Percentiles rank a stretch among this genome's conserved stretches.
Evolutionary conservation across 495 filamentous ascomycete genomes (phyloP).

Genomic region (Hyaloscypha hepaticicola): DNA sequence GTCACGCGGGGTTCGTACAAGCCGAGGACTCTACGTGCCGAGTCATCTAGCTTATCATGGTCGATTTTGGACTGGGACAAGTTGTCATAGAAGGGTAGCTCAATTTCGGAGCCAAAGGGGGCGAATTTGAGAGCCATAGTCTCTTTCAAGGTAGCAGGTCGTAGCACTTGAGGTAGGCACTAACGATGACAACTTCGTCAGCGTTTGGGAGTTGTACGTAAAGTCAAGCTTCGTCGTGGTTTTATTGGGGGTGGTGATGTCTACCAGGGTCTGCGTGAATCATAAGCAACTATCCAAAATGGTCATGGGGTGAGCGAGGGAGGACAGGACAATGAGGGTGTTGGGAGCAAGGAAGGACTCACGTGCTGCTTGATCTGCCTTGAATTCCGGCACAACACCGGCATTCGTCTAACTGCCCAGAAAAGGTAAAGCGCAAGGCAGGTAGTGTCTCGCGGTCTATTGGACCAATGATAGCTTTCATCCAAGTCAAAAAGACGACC

Average conservation of each 20-base stretch:
- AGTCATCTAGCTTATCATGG: conserved; percentile 93
- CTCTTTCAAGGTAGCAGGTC: background rate
- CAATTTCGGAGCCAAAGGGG: conserved; percentile 89
- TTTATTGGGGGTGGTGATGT: background rate
- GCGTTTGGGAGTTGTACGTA: background rate
- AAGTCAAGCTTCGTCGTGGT: background rate
- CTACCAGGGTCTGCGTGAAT: background rate
- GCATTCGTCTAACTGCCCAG: background rate
- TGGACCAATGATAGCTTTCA: too few species aligned
- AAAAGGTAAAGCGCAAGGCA: background rate
- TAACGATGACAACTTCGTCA: background rate
- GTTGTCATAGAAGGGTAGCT: conserved; percentile 89
- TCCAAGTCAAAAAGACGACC: too few species aligned
- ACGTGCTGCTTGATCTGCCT: background rate
- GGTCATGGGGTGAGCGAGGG: background rate
- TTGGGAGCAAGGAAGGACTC: background rate
- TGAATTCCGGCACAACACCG: background rate
- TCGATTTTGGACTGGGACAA: conserved; percentile 90
- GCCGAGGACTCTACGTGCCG: conserved; percentile 81
- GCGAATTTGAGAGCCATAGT: conserved; percentile 61
- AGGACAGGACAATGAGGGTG: background rate
- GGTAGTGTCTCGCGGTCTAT: too few species aligned
- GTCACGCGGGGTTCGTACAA: conserved; percentile 79
- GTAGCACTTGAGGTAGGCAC: background rate
- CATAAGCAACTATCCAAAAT: background rate